A percentile compares a stretch with the other conserved stretches of the same genome.
Evolutionary conservation across 176 grass and related monocot species (phyloP).

Genomic region (Hordeum vulgare): DNA sequence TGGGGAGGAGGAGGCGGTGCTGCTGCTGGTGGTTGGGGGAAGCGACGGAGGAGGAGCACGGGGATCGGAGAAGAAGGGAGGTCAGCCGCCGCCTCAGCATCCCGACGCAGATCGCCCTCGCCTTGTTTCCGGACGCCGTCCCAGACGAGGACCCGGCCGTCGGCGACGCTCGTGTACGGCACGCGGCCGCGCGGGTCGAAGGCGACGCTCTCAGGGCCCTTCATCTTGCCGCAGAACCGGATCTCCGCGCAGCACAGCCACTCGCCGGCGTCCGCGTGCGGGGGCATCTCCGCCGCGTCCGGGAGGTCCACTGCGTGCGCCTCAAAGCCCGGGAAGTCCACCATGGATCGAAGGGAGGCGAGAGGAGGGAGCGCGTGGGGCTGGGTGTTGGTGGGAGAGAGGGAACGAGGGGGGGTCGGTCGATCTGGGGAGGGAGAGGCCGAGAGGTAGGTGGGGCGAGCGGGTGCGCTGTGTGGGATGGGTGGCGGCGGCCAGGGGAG

Average conservation of each 20-base stretch:
- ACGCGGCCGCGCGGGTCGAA: constrained; percentile 82
- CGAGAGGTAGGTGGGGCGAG: no score
- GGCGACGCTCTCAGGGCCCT: constrained; percentile 84
- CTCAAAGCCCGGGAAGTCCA: constrained; percentile 80
- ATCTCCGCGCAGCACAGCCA: constrained; percentile 67
- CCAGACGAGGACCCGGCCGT: constrained; percentile 82
- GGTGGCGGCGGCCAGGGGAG: no score
- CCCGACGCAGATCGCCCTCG: neutral
- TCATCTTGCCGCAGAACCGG: constrained; percentile 68
- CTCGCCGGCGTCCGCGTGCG: constrained; percentile 37
- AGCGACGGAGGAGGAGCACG: neutral
- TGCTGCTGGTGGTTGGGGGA: neutral
- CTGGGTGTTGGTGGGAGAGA: no score
- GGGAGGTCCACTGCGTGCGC: constrained; percentile 44
- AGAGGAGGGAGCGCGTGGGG: no score
- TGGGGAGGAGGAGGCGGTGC: neutral
- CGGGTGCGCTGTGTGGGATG: no score
- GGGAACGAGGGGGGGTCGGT: no score
- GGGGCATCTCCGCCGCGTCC: constrained; percentile 39
- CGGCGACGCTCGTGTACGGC: constrained; percentile 82
- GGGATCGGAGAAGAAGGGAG: constrained; percentile 14
- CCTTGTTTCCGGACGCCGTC: constrained; percentile 24
- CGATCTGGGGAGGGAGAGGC: no score
- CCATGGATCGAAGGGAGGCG: no score
- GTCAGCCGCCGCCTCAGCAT: constrained; percentile 37